Evolutionary conservation across 495 filamentous ascomycete genomes (phyloP).

Genomic region (Massariosphaeria phaeospora): DNA sequence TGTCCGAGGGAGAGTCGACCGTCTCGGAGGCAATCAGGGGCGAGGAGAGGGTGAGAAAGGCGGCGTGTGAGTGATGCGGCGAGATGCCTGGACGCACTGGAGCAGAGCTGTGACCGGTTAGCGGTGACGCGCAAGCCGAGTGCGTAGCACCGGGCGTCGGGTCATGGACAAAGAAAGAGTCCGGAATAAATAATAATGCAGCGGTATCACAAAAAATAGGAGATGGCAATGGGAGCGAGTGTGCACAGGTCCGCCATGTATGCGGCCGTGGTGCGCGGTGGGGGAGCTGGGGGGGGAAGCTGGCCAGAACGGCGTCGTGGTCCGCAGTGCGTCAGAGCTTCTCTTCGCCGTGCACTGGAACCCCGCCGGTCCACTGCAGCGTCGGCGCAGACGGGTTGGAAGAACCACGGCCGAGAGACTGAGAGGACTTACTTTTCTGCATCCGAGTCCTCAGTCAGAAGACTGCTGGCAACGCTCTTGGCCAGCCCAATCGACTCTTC

Average conservation of each 20-base stretch:
- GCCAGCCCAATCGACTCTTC: constrained; percentile 38
- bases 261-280: no score
- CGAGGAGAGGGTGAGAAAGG: constrained; percentile 76
- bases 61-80: constrained; percentile 69
- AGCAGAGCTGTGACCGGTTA: constrained; percentile 44
- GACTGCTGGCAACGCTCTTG: constrained; percentile 50
- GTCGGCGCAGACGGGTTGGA: no score
- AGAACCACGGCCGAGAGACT: constrained; percentile 14
- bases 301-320: no score
- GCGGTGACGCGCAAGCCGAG: constrained; percentile 27
- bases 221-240: background rate
- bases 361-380: no score
- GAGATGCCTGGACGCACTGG: constrained; percentile 52
- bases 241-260: background rate
- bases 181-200: background rate
- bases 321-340: no score
- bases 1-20: constrained; percentile 43
- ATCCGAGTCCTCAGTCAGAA: constrained; percentile 68
- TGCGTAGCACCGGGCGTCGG: no score
- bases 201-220: background rate
- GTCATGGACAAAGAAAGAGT: constrained; percentile 23
- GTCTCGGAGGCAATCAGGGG: constrained; percentile 60
- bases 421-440: constrained; percentile 57
- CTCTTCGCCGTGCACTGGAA: no score
- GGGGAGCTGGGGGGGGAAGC: no score